Evolutionary conservation across 345 rosid genomes (phyloP), one percentile per base, ranked within the genome.

Genomic region (Euphorbia tirucalli): DNA sequence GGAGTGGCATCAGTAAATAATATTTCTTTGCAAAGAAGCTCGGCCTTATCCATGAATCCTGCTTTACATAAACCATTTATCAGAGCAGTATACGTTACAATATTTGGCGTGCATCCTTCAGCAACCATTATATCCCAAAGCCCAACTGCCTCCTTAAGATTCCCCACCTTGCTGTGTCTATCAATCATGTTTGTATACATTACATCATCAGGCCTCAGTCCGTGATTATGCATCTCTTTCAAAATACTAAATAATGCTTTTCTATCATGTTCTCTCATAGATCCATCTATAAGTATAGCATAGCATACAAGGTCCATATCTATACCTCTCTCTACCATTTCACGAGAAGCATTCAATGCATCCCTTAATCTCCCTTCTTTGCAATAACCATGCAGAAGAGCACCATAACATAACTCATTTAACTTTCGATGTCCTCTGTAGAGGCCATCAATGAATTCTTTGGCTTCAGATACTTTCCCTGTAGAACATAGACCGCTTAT

Each of bases 151-250:
- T 82, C 83, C 79, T 81, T 82, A 48, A 95, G 68, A 71, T 90
- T 85, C 75, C 97, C 97, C 0, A 79, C 77, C 86, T 89, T 90
- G 79, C 88, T 75, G 61, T 87, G 85, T 58, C 90, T 89, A 79
- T 88, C 96, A 48, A 95, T 92, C 92, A 92, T 89, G 82, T 88
- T 89, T 62, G 97, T 90, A 49, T 89, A 92, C 18, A 86, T 86
- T 67, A 87, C 84, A 61, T 56, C 74, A 77, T 95, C 99, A 50
- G 99, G 99, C 78, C 70, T 88, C 71, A 92, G 79, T 69, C 89
- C 87, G 63, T 63, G 78, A 61, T 81, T 81, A 71, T 78, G 80
- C 97, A 95, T 88, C 76, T 89, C 89, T 77, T 89, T 87, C 71
- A 95, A 65, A 54, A 92, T 84, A 68, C 65, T 76, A 61, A 82